Evolutionary conservation across 2,329 filamentous ascomycete genomes (phyloP).

Genomic region (Aspergillus pseudoglaucus): DNA sequence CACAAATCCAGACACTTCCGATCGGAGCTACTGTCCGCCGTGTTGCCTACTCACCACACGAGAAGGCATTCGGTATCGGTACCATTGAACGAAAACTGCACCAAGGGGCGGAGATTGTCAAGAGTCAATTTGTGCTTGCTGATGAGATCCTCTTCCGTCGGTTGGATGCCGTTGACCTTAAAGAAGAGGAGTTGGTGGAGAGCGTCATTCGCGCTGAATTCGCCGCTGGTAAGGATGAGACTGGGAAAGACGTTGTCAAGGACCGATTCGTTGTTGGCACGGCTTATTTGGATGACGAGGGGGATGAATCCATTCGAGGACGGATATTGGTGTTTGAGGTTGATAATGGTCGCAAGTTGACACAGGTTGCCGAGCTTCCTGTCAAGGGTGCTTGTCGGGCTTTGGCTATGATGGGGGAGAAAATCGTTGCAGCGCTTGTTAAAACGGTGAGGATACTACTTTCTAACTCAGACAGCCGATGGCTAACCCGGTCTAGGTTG

Average conservation of each 20-base stretch:
- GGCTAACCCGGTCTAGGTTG: constrained; percentile 40
- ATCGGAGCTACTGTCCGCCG: constrained; percentile 78
- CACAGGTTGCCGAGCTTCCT: constrained; percentile 60
- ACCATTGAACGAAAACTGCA: constrained; percentile 70
- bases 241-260: constrained; percentile 44
- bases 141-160: constrained; percentile 84
- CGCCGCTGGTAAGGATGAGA: constrained; percentile 49
- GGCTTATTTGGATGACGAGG: constrained; percentile 62
- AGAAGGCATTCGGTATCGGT: constrained; percentile 79
- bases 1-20: constrained; percentile 74
- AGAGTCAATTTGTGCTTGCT: constrained; percentile 77
- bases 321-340: constrained; percentile 82
- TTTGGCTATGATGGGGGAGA: constrained; percentile 65
- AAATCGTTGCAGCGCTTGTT: constrained; percentile 78
- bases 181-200: constrained; percentile 70
- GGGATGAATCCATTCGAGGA: constrained; percentile 55
- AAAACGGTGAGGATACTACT: no score
- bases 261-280: constrained; percentile 93
- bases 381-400: constrained; percentile 77
- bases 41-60: constrained; percentile 72
- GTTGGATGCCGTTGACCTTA: constrained; percentile 63
- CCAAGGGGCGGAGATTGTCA: constrained; percentile 66
- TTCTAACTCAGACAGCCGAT: constrained; percentile 1
- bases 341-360: constrained; percentile 61
- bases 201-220: constrained; percentile 73